Base-by-base conservation (phyloP, 192 early-diverging fungal species). In the Backusella morwellensis region DNA sequence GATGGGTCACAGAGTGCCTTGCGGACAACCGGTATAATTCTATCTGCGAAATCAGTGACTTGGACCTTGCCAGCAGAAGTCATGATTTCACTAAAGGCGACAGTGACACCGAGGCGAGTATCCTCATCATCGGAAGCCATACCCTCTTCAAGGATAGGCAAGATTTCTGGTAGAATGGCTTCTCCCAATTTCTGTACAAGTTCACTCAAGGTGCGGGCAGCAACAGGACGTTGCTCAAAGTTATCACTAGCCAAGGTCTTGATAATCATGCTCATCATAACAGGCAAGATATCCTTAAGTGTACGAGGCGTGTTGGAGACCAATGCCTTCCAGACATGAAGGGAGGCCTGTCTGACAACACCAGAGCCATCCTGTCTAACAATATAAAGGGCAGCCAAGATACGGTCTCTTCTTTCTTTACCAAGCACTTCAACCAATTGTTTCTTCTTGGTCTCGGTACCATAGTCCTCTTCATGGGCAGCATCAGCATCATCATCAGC, bases 301-400 rank as follows among this genome's bases (percentile, higher is more conserved):
- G 97, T 97, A 63, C 97, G 92, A 72, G 98, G 98, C 72, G 97
- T 99, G 84, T 99, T 98, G 81, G 85, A 88, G 19, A 99, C 97
- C 75, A 99, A 88, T 68, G 89, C 86, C 89, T 99, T 99, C 98
- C 98, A 99, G 35, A 99, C 97, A 59, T 89, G 86, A 56, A 97
- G 84, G 59, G 96, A 86, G 68, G 93, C 86, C 81, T 98, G 96
- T 36, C 98, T 91, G 70, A 99, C 97, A 82, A 95, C 87, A 26
- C 87, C 88, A 75, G 89, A 87, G 32, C 74, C 78, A 81, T 99
- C 98, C 75, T 88, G 91, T 72, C 97, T 90, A 38, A 95, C 92
- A 85, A 99, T 96, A 78, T 98, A 99, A 74, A 99, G 77, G 34
- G 95, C 89, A 1, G 98, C 91, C 72, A 99, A 86, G 6, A 99